Conservation (phyloP, 2,329 filamentous ascomycete species). For the Penicillium sclerotiorum region DNA sequence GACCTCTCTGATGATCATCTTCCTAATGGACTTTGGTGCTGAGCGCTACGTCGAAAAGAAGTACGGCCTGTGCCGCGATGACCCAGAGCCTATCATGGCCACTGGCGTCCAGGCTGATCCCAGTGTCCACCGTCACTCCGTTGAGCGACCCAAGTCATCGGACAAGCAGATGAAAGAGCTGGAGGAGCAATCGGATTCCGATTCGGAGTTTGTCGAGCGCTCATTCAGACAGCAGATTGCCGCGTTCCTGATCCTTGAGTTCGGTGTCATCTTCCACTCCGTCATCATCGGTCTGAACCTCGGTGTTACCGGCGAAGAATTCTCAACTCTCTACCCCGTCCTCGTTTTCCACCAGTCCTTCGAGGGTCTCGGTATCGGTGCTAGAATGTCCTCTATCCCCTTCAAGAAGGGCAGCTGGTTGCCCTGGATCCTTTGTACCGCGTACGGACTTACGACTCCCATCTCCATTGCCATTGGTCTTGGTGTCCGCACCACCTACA, state of each 20-base stretch:
- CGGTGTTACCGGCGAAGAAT: slow-evolving; percentile 61
- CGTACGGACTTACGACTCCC: slow-evolving; percentile 57
- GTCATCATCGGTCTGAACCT: slow-evolving; percentile 66
- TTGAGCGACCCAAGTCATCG: neutral
- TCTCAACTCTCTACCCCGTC: slow-evolving; percentile 61
- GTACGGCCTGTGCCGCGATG: slow-evolving; percentile 26
- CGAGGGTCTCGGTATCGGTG: slow-evolving; percentile 65
- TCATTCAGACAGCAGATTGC: slow-evolving; percentile 43
- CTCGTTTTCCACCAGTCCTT: slow-evolving; percentile 67
- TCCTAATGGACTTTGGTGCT: slow-evolving; percentile 35
- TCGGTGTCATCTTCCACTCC: slow-evolving; percentile 65
- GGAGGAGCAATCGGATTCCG: slow-evolving; percentile 10
- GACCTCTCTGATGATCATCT: slow-evolving; percentile 52
- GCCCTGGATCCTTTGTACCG: slow-evolving; percentile 53
- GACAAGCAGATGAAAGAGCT: slow-evolving; percentile 20
- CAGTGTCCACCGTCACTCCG: neutral
- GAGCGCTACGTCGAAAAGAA: slow-evolving; percentile 28
- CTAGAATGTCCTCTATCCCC: slow-evolving; percentile 60
- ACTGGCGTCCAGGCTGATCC: slow-evolving; percentile 6
- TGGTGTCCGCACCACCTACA: slow-evolving; percentile 49
- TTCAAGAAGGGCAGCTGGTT: slow-evolving; percentile 51
- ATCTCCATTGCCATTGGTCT: slow-evolving; percentile 53
- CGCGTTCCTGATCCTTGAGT: slow-evolving; percentile 55
- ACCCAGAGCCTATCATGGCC: slow-evolving; percentile 24
- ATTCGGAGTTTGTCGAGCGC: slow-evolving; percentile 23